Evolutionary conservation across 2,329 filamentous ascomycete genomes (phyloP), one percentile per base, ranked within the genome.

Genomic region (Aureobasidium sp.): DNA sequence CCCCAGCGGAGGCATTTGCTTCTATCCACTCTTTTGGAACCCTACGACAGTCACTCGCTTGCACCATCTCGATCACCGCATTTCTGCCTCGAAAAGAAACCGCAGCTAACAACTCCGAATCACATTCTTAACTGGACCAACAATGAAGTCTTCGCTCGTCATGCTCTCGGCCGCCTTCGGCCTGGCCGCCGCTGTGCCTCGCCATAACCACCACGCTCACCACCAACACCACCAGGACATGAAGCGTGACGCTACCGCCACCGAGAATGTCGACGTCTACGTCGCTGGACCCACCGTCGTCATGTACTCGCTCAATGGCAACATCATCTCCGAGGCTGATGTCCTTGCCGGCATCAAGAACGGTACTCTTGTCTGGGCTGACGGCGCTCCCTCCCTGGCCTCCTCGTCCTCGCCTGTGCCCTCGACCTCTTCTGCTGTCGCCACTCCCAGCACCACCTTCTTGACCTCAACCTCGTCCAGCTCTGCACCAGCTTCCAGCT

Each of bases 291-390:
- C 86, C 36, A 86, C 84, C 57, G 82, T 86, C 67, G 84, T 86
- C 61, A 82, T 87, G 61, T 97, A 92, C 76, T 81, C 87, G 71
- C 78, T 92, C 59, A 83, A 88, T 64, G 87, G 86, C 64, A 68
- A 85, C 69, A 65, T 77, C 37, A 81, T 96, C 67, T 78, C 79
- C 59, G 75, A 82, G 63, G 75, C 82, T 0, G 82, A 91, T 63
- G 91, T 91, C 59, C 81, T 87, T 76, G 72, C 83, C 61, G 90
- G 91, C 66, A 81, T 97, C 67, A 76, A 81, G 62, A 82, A 87
- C 64, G 89, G 91, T 58, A 82, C 83, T 50, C 72, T 84, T 49
- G 74, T 79, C 63, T 94, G 85, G 77, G 79, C 87, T 50, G 78
- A 88, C 49, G 83, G 84, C 66, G 62, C 54, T 66, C 67, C 47